A percentile compares a stretch with the other conserved stretches of the same genome.
Evolutionary conservation across 352 stramenopile genomes (phyloP).

Genomic region (Peronospora belbahrii): DNA sequence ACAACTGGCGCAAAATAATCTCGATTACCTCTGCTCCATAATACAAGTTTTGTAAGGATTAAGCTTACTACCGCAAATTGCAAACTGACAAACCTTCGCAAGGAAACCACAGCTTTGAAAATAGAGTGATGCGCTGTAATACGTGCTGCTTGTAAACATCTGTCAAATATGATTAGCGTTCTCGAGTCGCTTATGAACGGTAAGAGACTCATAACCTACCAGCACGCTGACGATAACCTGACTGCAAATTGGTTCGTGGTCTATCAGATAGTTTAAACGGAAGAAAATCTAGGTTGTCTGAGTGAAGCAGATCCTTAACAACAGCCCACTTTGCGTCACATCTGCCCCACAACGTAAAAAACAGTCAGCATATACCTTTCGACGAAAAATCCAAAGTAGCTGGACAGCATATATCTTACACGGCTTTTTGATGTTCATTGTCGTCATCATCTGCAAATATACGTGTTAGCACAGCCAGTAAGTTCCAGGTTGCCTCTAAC

Average conservation of each 20-base stretch:
- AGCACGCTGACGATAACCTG: conserved; percentile 10
- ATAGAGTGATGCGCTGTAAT: conserved; percentile 22
- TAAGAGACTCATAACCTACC: conserved; percentile 8
- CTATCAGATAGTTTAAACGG: conserved; percentile 19
- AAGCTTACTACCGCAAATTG: background rate
- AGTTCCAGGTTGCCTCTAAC: conserved; percentile 24
- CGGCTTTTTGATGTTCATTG: conserved; percentile 6
- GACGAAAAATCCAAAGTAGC: background rate
- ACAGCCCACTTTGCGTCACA: conserved; percentile 39
- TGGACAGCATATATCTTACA: conserved; percentile 8
- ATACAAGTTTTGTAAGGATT: background rate
- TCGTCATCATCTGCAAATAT: conserved; percentile 8
- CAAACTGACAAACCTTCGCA: conserved; percentile 17
- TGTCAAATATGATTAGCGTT: conserved; percentile 12
- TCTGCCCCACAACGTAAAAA: conserved; percentile 8
- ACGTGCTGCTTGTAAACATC: conserved; percentile 28
- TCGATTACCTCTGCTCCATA: conserved; percentile 28
- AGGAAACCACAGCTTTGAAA: conserved; percentile 31
- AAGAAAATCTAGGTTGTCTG: conserved; percentile 29
- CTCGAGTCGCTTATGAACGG: background rate
- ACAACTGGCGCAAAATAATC: conserved; percentile 27
- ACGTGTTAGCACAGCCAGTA: conserved; percentile 18
- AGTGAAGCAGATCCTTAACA: conserved; percentile 38
- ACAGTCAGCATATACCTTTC: background rate
- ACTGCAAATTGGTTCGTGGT: background rate